Percentiles rank a stretch among this genome's conserved stretches.
Conservation (phyloP, 2,329 filamentous ascomycete species). For the Sphaerulina musiva region DNA sequence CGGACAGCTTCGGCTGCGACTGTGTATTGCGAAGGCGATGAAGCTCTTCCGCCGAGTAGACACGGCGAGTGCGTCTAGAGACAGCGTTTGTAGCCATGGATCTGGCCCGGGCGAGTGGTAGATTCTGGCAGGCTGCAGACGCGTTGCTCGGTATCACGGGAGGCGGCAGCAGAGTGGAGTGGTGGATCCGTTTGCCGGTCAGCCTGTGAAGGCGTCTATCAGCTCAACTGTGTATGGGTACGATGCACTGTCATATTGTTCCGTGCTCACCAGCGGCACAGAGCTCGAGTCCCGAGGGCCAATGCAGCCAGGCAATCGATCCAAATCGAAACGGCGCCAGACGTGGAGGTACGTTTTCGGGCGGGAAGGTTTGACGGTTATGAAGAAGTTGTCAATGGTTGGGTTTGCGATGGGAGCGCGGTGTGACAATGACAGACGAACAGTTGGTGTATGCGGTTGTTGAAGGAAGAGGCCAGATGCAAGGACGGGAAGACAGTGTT, state of each 20-base stretch:
- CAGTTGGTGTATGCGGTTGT: conserved; percentile 18
- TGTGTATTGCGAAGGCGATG: conserved; percentile 31
- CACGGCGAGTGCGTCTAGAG: conserved; percentile 28
- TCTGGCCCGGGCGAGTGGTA: conserved; percentile 1
- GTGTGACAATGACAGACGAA: conserved; percentile 20
- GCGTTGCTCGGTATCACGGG: not conserved
- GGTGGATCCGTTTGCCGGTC: not conserved
- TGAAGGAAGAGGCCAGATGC: conserved; percentile 8
- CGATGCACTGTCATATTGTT: not conserved
- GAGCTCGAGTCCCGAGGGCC: not conserved
- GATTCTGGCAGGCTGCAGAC: conserved; percentile 1
- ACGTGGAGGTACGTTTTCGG: conserved; percentile 1
- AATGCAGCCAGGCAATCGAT: not conserved
- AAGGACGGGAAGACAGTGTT: conserved; percentile 1
- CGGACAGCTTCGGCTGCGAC: conserved; percentile 32
- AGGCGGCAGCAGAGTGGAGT: conserved; percentile 8
- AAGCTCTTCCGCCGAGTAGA: conserved; percentile 36
- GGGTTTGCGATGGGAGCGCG: conserved; percentile 26
- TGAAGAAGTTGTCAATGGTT: conserved; percentile 34
- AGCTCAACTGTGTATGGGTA: not conserved
- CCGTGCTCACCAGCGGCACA: not conserved
- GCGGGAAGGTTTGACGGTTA: conserved; percentile 20
- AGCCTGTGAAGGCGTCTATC: not conserved
- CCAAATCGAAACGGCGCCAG: not conserved
- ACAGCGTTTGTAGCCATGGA: conserved; percentile 13